Base-by-base conservation (phyloP, 2,329 filamentous ascomycete genomes). In the Meredithiella fracta region DNA sequence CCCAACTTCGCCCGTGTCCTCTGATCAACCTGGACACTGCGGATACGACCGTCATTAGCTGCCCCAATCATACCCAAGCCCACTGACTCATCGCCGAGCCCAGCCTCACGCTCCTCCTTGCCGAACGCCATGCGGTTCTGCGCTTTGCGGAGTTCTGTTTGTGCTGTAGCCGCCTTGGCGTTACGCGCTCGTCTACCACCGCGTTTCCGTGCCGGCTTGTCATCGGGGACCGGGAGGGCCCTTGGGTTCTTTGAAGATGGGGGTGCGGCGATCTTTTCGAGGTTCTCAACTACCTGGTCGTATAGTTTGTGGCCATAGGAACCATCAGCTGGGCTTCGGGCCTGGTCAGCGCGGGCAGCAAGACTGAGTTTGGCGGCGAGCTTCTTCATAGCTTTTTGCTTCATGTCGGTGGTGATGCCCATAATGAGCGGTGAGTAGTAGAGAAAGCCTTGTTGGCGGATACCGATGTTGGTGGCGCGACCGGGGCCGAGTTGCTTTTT, bases 71-170 rank as follows among this genome's bases (percentile, higher is more conserved):
- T 97, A 56, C 92, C 92, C 67, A 98, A 73, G 26, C 92, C 92
- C 59, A 83, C 82, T 0, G 90, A 94, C 56, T 80, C 80, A 62
- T 95, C 89, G 37, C 89, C 91, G 66, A 94, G 97, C 31, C 90
- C 91, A 1, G 92, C 83, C 68, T 98, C 92, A 63, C 81, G 83
- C 69, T 98, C 92, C 68, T 97, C 91, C 67, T 94, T 92, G 58
- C 90, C 90, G 65, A 98, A 98, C 0, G 83, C 88, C 79, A 98
- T 84, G 55, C 92, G 80, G 70, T 98, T 98, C 69, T 97, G 92
- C 3, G 89, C 89, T 68, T 97, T 96, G 61, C 90, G 83, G 29
- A 98, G 73, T 56, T 98, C 92, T 0, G 92, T 98, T 88, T 96
- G 94, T 59, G 92, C 91, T 5, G 87, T 87, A 3, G 91, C 90